Evolutionary conservation across 768 basidiomycete species (phyloP), one percentile per base, ranked within the genome.

Genomic region (Phlebiopsis flavidoalba): DNA sequence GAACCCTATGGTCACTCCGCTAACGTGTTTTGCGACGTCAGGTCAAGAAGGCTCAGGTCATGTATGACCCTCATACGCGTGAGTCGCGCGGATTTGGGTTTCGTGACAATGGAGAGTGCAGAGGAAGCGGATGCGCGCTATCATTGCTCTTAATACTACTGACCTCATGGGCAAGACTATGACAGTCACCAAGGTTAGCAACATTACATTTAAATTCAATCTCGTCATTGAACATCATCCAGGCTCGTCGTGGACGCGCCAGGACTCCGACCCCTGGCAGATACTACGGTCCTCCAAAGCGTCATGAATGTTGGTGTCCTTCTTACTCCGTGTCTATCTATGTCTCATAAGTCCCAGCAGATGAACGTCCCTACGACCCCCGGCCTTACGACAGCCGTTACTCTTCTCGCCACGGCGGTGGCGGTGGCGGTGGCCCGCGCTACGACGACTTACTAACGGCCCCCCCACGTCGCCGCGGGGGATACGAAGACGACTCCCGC

Each of bases 91-190:
- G 88, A 50, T 90, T 90, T 66, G 95, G 93, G 15, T 31, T 98
- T 98, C 74, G 95, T 97, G 63, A 90, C 86, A 53, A 89, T 92
- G 87, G 87, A 86, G 72, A 82, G 83, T 24, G 71, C 65, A 8
- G 95, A 96, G 67, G 96, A 97, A 68, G 97, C 96, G 5, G 91
- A 95, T 48, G 93, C 93, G n/a, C 48, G 93, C 91, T 58, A 86
- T 98, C 63, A 85, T 90, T 37, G 88, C 87, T 5, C 77, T 98
- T 58, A 91, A 93, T 71, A 82, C 82, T 22, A 88, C 90, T 51
- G 93, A 94, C 45, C 73, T 98, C 48, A 86, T 89, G 80, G 97
- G 96, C 57, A 95, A 94, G 77, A 78, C 82, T 33, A 81, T 94
- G 58, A 90, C 81, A 60, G 90, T 99, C n/a, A 91, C 95, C 77